These are phyloP conservation scores for Torulaspora quercuum DNA, from an alignment of 805 yeast species.

Conservation along the genomic window DNA sequence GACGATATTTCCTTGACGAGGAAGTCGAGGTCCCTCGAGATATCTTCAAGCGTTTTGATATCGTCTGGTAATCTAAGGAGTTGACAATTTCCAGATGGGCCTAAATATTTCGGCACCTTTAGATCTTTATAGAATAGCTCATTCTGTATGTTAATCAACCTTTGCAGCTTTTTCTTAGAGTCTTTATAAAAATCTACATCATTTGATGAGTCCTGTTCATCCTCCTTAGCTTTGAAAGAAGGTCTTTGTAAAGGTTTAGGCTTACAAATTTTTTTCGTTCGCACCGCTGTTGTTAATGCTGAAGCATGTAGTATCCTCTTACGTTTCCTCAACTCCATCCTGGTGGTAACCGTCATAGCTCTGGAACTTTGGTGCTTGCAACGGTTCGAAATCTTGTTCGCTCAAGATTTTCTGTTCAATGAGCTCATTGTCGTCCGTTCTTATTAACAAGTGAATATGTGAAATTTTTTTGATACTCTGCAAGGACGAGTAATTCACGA, in stretches of 20 bases:
- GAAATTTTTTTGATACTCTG: constrained; percentile 67
- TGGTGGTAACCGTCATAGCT: no score
- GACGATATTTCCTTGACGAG: constrained; percentile 8
- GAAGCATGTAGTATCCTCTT: constrained; percentile 4
- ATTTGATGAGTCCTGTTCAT: not conserved
- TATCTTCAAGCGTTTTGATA: constrained; percentile 5
- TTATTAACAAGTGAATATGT: constrained; percentile 64
- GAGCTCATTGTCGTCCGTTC: constrained; percentile 12
- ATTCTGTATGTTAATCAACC: constrained; percentile 18
- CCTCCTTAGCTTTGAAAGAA: not conserved
- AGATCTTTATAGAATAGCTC: constrained; percentile 19
- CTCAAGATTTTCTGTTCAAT: constrained; percentile 5
- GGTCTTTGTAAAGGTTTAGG: constrained; percentile 6
- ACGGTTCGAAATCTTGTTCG: constrained; percentile 5
- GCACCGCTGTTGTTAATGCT: constrained; percentile 1
- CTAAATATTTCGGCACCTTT: constrained; percentile 20
- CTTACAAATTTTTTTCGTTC: not conserved
- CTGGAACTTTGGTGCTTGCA: not conserved
- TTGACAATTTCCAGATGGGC: constrained; percentile 19
- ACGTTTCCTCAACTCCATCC: constrained; percentile 10
- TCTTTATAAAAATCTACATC: constrained; percentile 4
- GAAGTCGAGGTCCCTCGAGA: constrained; percentile 8
- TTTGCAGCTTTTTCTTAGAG: constrained; percentile 6
- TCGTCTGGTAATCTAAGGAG: constrained; percentile 22
- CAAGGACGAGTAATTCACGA: constrained; percentile 64